Evolutionary conservation across 192 early-diverging fungal genomes (phyloP), one percentile per base, ranked within the genome.

Genomic region (Rhizophagus clarus): DNA sequence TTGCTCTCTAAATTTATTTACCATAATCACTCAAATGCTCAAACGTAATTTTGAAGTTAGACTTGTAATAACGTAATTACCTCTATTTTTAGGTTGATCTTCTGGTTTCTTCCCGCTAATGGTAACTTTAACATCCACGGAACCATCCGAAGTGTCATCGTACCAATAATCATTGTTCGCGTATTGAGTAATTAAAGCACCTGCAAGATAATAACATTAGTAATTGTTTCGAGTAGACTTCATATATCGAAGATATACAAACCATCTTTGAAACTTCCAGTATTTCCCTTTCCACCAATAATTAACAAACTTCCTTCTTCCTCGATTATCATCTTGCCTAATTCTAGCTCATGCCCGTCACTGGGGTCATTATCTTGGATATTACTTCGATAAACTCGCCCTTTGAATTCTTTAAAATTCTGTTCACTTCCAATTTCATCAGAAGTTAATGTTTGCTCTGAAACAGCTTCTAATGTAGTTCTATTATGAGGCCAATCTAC

Each of bases 111-210:
- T 32, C 3, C 29, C 32, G 26, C 37, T 45, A 76, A 26, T 63
- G 4, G 42, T 32, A 40, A 76, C n/a, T 7, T 1, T 64, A 40
- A 61, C 60, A n/a, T 76, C 74, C 64, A 76, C 40, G 8, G 74
- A 76, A 12, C 74, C 74, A 62, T 76, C 74, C 34, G 60, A 76
- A 64, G 74, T 76, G 61, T 76, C 74, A 62, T 76, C 61, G 22
- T 76, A 76, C 74, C 60, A 76, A 76, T 76, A 76, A 76, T 76
- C 74, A n/a, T 76, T 76, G 29, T 76, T 76, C n/a, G 61, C 74
- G 61, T 62, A 76, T 40, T 63, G 0, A 10, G 61, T 76, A 34
- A 76, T 76, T 4, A 37, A 63, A 15, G 32, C 61, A 76, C 4
- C 74, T 76, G 61, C 26, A 37, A 71, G 0, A n/a, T 45, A 47